Conservation (phyloP, 225 moss, liverwort and hornwort species). For the Anthoceros angustus region DNA sequence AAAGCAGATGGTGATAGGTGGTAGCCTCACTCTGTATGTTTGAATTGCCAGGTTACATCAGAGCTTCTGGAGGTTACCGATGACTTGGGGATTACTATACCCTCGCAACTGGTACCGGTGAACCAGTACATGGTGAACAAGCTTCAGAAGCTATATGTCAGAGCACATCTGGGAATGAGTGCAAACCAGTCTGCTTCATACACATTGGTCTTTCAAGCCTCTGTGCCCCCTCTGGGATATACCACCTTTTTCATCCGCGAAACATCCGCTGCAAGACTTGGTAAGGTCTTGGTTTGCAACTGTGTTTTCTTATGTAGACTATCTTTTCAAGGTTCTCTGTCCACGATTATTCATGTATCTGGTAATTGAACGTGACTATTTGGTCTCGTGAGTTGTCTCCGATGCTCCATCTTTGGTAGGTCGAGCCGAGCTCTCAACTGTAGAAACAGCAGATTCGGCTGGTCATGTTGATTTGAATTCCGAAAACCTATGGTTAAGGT, state of each 20-base stretch:
- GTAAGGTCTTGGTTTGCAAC: constrained; percentile 18
- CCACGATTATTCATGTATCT: neutral
- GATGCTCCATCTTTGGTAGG: neutral
- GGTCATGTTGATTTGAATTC: neutral
- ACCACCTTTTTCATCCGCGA: constrained; percentile 45
- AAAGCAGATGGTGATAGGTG: neutral
- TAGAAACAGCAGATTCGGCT: neutral
- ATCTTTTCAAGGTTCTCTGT: neutral
- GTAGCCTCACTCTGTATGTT: neutral
- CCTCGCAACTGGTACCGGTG: constrained; percentile 72
- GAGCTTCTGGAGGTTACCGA: constrained; percentile 56
- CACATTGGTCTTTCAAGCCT: constrained; percentile 55
- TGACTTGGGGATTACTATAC: constrained; percentile 43
- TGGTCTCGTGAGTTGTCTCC: neutral
- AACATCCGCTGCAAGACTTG: constrained; percentile 21
- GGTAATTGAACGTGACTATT: neutral
- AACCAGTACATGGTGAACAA: constrained; percentile 25
- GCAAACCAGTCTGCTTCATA: constrained; percentile 26
- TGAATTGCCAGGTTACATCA: constrained; percentile 42
- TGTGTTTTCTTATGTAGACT: constrained; percentile 5
- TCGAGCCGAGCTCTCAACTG: neutral
- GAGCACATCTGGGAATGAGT: constrained; percentile 34
- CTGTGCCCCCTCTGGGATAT: constrained; percentile 79
- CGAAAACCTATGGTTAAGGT: neutral
- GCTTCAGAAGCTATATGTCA: constrained; percentile 49